Conservation (phyloP, 129 eudicot species). For the Ambrosia artemisiifolia region DNA sequence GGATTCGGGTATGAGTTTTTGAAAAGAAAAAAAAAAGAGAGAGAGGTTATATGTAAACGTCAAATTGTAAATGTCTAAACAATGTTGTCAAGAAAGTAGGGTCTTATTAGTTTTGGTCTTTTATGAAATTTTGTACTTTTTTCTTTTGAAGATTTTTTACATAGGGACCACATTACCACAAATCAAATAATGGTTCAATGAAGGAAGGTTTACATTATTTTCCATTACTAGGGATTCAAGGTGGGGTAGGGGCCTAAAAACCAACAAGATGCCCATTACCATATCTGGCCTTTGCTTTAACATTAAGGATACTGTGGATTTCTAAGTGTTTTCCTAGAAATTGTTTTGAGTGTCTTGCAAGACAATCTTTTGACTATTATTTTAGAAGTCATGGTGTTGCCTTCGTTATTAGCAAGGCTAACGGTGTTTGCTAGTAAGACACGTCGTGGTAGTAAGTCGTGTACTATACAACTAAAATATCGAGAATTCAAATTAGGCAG, state of each 20-base stretch:
- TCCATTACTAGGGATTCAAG: neutral
- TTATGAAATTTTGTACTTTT: neutral
- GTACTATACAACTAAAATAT: too few relatives aligned
- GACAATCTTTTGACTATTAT: neutral
- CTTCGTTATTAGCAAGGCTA: constrained; percentile 7
- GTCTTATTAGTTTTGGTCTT: neutral
- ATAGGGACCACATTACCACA: neutral
- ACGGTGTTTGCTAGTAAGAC: neutral
- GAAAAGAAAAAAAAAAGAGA: neutral
- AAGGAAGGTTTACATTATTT: too few relatives aligned
- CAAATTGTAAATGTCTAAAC: neutral
- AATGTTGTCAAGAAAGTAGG: neutral
- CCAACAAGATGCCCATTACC: constrained; percentile 1
- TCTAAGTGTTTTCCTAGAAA: neutral
- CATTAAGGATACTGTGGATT: constrained; percentile 14
- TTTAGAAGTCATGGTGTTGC: neutral
- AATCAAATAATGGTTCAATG: neutral
- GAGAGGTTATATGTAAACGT: neutral
- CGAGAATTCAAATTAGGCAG: too few relatives aligned
- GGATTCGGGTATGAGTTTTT: too few relatives aligned
- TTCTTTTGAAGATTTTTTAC: neutral
- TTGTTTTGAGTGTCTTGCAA: constrained; percentile 23
- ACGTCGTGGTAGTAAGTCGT: too few relatives aligned
- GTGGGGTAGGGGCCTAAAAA: neutral
- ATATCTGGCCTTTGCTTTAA: neutral